Conservation (phyloP, 2,329 filamentous ascomycete genomes). For the Botryotinia calthae region DNA sequence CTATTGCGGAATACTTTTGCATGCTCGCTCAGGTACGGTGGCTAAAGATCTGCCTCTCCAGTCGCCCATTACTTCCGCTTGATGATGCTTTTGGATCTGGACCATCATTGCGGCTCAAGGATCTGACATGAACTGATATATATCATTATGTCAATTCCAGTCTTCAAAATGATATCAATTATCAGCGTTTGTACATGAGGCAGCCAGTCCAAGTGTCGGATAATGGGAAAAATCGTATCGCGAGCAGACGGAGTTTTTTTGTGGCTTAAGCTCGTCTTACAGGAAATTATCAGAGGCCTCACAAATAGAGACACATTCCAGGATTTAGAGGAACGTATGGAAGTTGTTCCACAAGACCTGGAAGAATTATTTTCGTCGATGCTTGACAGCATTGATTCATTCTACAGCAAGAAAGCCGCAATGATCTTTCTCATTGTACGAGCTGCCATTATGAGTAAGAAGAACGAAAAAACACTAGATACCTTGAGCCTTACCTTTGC, state of each 20-base stretch:
- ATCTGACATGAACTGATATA: slow-evolving; percentile 19
- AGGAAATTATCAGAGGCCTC: slow-evolving; percentile 19
- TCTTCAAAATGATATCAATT: background rate
- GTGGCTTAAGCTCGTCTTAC: slow-evolving; percentile 23
- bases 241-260: slow-evolving; percentile 23
- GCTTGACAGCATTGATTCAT: slow-evolving; percentile 24
- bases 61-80: slow-evolving; percentile 16
- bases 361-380: slow-evolving; percentile 29
- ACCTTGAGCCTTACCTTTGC: background rate
- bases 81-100: slow-evolving; percentile 16
- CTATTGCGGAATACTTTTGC: slow-evolving; percentile 14
- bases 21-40: background rate
- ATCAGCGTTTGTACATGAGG: background rate
- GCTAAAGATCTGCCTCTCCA: slow-evolving; percentile 23
- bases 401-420: slow-evolving; percentile 21
- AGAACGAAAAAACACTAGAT: background rate
- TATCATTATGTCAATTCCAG: slow-evolving; percentile 11
- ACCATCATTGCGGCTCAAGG: slow-evolving; percentile 13
- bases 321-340: slow-evolving; percentile 27
- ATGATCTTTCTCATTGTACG: background rate
- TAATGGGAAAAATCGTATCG: slow-evolving; percentile 3
- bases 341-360: slow-evolving; percentile 28
- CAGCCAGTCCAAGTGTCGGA: background rate
- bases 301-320: slow-evolving; percentile 24
- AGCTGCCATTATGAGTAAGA: background rate